Conservation (phyloP, 805 yeast genomes). For the Saccharomycopsis schoenii region DNA sequence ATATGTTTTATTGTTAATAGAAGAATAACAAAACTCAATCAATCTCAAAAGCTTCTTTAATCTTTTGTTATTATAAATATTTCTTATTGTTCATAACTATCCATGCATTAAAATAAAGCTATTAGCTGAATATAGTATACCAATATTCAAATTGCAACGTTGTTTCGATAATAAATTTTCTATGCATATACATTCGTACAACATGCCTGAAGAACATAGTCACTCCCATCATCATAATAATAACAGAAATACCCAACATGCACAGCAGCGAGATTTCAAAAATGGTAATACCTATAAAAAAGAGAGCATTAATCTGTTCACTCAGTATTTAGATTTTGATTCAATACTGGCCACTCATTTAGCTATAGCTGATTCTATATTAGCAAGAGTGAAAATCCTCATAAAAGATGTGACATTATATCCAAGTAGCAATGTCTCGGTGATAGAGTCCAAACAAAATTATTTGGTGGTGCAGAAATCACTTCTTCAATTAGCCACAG, state of each 20-base stretch:
- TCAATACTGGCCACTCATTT: conserved; percentile 1
- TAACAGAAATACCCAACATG: not conserved
- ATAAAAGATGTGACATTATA: conserved; percentile 4
- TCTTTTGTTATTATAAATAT: too few species aligned
- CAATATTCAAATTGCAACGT: too few species aligned
- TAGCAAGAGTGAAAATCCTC: conserved; percentile 5
- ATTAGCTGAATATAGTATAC: too few species aligned
- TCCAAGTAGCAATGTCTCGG: conserved; percentile 4
- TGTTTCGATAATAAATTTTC: too few species aligned
- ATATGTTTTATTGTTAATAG: too few species aligned
- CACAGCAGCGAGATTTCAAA: not conserved
- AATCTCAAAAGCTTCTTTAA: too few species aligned
- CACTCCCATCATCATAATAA: not conserved
- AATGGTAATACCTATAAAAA: not conserved
- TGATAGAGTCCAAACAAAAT: conserved; percentile 12
- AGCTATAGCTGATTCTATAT: conserved; percentile 11
- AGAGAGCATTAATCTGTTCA: not conserved
- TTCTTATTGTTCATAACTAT: too few species aligned
- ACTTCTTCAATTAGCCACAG: conserved; percentile 7
- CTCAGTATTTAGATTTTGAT: not conserved
- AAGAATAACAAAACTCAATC: too few species aligned
- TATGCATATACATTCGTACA: too few species aligned
- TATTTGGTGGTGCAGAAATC: conserved; percentile 6
- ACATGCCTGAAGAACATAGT: not conserved
- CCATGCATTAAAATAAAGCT: too few species aligned